Base-by-base conservation (phyloP, 257 asterid genomes). In the Forsythia viridissima region DNA sequence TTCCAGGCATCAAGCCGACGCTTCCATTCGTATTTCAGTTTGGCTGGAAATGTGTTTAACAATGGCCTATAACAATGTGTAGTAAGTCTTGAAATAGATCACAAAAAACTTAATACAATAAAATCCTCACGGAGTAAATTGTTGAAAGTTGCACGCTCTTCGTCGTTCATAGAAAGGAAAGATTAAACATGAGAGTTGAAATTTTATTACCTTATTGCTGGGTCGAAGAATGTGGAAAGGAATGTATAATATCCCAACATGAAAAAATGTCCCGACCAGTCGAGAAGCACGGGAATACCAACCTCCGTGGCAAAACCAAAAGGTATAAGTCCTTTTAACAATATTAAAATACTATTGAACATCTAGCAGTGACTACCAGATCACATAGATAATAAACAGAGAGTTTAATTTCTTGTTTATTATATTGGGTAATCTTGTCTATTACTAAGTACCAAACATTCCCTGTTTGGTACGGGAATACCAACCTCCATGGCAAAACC, bases 1-100 rank as follows among this genome's bases (percentile, higher is more conserved):
- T 91, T 86, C 99, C 99, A 95, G 55, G 99, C 97, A 80, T 92
- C 98, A 6, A 95, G 94, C 83, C 85, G 88, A 72, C 90, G 89
- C 78, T 81, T 92, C 99, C 97, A 93, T 83, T 81, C 84, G 16
- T 87, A 95, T 82, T 82, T 87, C 86, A 77, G 79, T 89, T 86
- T 88, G 40, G 84, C 86, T n/a, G 98, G 91, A 57, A 92, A 88
- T 42, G 82, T 69, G 9, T 77, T 75, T 82, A 89, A 70, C 82
- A 82, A 79, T 46, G 96, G 93, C 90, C 99, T 93, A 86, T 68
- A 74, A 44, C 52, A 8, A 61, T 48, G 37, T 18, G 30, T n/a
- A 69, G 4, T 34, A 66, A 57, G 39, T 79, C 73, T 67, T 79
- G 37, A 10, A 38, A 39, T 61, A 36, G 4, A 15, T 4, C 20